Evolutionary conservation across 805 yeast species (phyloP).

Genomic region (Saccharomycopsis sp.): DNA sequence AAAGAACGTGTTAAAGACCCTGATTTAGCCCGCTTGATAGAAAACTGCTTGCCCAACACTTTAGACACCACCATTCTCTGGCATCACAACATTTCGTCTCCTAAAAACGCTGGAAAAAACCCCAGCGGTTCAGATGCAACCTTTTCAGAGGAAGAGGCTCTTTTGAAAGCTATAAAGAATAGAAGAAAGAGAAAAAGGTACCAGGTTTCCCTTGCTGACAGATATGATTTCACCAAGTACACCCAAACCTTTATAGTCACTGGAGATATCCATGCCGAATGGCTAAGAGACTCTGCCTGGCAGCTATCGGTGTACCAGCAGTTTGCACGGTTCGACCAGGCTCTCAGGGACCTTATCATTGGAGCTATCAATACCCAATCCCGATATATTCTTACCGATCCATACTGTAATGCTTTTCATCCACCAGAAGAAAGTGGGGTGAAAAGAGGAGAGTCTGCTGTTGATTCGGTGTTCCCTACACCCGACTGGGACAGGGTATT

Average conservation of each 20-base stretch:
- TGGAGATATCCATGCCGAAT: constrained; percentile 90
- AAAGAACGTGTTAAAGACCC: constrained; percentile 43
- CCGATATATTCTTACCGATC: constrained; percentile 49
- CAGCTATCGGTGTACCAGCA: constrained; percentile 73
- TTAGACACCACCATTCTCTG: constrained; percentile 80
- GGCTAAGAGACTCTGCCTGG: constrained; percentile 84
- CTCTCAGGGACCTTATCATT: constrained; percentile 44
- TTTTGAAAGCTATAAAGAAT: neutral
- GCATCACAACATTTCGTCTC: constrained; percentile 35
- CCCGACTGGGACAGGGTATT: constrained; percentile 68
- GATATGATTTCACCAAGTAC: constrained; percentile 11
- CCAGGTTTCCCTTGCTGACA: neutral
- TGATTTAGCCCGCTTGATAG: constrained; percentile 69
- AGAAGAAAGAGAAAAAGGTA: neutral
- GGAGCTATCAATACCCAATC: constrained; percentile 86
- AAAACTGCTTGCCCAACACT: constrained; percentile 82
- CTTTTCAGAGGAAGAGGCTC: neutral
- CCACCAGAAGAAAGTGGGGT: constrained; percentile 54
- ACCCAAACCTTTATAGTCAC: constrained; percentile 77
- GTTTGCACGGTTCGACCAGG: constrained; percentile 44
- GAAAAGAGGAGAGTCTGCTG: constrained; percentile 41
- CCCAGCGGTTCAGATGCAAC: neutral
- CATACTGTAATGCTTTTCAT: constrained; percentile 89
- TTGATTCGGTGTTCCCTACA: constrained; percentile 60
- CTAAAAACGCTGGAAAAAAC: neutral